phyloP scores from a whole-genome alignment of 2,329 filamentous ascomycete species.

The Cercospora brassicicola region DNA sequence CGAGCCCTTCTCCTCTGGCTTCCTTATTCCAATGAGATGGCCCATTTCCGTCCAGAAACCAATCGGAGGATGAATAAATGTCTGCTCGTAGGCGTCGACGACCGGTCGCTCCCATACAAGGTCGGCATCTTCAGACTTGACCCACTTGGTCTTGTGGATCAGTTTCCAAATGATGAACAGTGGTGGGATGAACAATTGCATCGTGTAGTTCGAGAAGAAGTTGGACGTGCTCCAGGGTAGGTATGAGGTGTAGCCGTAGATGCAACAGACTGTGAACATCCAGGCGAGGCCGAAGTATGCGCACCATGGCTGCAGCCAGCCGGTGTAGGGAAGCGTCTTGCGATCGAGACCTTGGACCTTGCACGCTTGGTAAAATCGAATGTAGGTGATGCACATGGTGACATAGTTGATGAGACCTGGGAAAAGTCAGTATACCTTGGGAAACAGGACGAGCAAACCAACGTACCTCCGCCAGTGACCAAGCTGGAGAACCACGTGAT shows the following conservation, averaged over 20 bases:
- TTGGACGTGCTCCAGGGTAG: constrained; percentile 48
- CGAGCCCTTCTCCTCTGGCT: constrained; percentile 18
- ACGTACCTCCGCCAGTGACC: constrained; percentile 55
- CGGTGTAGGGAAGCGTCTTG: constrained; percentile 57
- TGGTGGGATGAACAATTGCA: constrained; percentile 30
- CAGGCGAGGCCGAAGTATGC: constrained; percentile 42
- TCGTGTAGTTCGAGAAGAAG: constrained; percentile 54
- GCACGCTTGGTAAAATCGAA: constrained; percentile 58
- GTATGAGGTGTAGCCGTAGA: constrained; percentile 59
- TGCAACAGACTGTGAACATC: constrained; percentile 43
- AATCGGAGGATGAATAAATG: constrained; percentile 49
- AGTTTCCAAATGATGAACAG: constrained; percentile 58
- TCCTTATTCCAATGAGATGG: constrained; percentile 44
- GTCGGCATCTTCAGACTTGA: constrained; percentile 57
- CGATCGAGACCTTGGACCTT: constrained; percentile 56
- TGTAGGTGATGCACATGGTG: constrained; percentile 60
- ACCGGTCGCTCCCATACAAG: constrained; percentile 60
- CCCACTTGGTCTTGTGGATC: constrained; percentile 57
- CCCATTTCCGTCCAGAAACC: constrained; percentile 57
- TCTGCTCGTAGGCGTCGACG: constrained; percentile 59
- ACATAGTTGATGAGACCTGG: constrained; percentile 61
- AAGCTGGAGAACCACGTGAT: constrained; percentile 52
- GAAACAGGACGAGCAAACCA: background rate
- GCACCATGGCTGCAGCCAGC: constrained; percentile 58
- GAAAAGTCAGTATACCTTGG: background rate